phyloP scores from a whole-genome alignment of 768 basidiomycete genomes.

The Phlebiopsis flavidoalba region DNA sequence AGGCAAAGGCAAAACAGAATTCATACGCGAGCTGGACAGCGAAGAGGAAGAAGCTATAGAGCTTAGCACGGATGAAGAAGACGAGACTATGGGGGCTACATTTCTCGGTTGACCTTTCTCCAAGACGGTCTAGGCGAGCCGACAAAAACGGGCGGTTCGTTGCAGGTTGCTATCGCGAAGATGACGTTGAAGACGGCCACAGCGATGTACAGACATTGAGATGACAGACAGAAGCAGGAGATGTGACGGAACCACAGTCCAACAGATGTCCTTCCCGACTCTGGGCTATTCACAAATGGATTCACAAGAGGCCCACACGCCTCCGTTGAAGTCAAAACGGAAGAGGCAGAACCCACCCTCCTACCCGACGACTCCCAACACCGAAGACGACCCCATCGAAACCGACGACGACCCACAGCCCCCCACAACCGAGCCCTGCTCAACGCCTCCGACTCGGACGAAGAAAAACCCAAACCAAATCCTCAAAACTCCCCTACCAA shows the following conservation, averaged over 20 bases:
- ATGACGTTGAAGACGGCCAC: constrained; percentile 18
- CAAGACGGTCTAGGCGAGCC: constrained; percentile 29
- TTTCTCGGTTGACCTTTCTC: neutral
- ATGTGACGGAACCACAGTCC: too few species aligned
- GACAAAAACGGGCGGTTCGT: constrained; percentile 18
- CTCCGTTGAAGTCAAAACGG: constrained; percentile 1
- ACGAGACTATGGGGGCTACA: constrained; percentile 14
- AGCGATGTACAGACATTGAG: constrained; percentile 14
- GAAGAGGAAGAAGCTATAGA: constrained; percentile 19
- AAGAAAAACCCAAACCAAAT: constrained; percentile 62
- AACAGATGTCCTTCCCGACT: neutral
- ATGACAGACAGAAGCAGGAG: neutral
- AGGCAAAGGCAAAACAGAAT: constrained; percentile 12
- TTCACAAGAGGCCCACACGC: neutral
- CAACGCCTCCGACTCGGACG: constrained; percentile 51
- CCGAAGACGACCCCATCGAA: neutral
- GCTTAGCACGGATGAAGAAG: constrained; percentile 13
- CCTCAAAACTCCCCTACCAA: constrained; percentile 64
- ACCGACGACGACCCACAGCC: constrained; percentile 19
- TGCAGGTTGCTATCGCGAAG: constrained; percentile 23
- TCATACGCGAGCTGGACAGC: constrained; percentile 5
- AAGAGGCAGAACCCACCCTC: neutral
- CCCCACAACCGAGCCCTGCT: constrained; percentile 24
- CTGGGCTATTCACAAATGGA: constrained; percentile 8
- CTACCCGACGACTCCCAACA: neutral